Conservation (phyloP, 2,329 filamentous ascomycete genomes). For the Raffaelea deltoideospora region DNA sequence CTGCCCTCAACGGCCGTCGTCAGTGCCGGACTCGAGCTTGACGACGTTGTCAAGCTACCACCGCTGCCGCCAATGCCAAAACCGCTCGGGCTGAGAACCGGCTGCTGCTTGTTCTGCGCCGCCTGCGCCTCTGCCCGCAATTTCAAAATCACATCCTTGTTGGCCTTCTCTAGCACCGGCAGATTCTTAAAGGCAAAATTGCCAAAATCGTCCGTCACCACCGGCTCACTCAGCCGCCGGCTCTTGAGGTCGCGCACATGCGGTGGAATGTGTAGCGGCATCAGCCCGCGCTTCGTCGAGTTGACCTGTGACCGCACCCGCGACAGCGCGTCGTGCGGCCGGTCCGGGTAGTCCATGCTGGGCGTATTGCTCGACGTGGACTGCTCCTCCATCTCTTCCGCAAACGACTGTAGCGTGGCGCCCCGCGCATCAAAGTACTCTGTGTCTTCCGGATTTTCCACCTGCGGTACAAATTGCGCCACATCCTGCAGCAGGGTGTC, state of each 20-base stretch:
- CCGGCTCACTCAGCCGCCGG: slow-evolving; percentile 78
- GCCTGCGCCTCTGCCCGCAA: slow-evolving; percentile 80
- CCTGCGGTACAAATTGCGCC: slow-evolving; percentile 84
- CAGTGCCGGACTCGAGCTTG: slow-evolving; percentile 36
- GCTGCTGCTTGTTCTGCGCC: slow-evolving; percentile 34
- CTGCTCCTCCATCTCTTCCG: slow-evolving; percentile 88
- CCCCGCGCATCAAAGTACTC: slow-evolving; percentile 94
- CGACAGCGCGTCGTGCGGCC: slow-evolving; percentile 88
- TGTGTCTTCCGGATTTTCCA: slow-evolving; percentile 89
- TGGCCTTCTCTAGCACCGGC: slow-evolving; percentile 90
- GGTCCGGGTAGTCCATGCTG: slow-evolving; percentile 59
- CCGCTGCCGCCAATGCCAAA: no score
- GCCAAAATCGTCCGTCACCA: slow-evolving; percentile 83
- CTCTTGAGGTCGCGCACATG: slow-evolving; percentile 87
- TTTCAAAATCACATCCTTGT: slow-evolving; percentile 97
- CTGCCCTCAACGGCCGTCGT: no score
- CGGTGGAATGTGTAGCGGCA: slow-evolving; percentile 91
- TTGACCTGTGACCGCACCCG: slow-evolving; percentile 77
- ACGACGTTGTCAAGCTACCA: no score
- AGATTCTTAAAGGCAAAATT: slow-evolving; percentile 96
- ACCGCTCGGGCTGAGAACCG: slow-evolving; percentile 28
- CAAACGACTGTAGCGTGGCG: slow-evolving; percentile 81
- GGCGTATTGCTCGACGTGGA: slow-evolving; percentile 57
- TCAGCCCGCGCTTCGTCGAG: slow-evolving; percentile 75
- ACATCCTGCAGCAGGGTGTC: slow-evolving; percentile 84